Evolutionary conservation across 306 rosid species (phyloP), one percentile per base, ranked within the genome.

Genomic region (Heteromeles arbutifolia): DNA sequence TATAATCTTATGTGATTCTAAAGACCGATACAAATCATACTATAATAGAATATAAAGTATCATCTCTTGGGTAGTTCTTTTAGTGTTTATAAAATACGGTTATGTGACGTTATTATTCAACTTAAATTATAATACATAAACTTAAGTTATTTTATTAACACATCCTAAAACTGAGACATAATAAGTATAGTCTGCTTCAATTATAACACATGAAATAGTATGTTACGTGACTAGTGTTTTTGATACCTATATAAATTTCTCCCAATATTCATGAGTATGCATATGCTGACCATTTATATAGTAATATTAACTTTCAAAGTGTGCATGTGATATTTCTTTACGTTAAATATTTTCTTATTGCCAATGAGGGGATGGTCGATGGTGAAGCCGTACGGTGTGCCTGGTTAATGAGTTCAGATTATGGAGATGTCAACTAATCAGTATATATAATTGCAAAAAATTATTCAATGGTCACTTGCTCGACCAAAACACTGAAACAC

Each of bases 261-360:
- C 19, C 53, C 7, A 15, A 1, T 45, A 14, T 17, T 48, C 54
- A 48, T 54, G 8, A 21, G 50, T 6, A 34, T 37, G 53, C 37
- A 63, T n/a, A 34, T 17, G 13, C 50, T 65, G 65, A 52, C 56
- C 18, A 43, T 2, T 34, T 6, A 13, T 44, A 22, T 5, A 5
- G 19, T 24, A 37, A 8, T 13, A 15, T 48, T 14, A 45, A 45
- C 18, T 11, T 15, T 37, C 32, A 57, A 72, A 24, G 5, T 8
- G 5, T 56, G 54, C 76, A 57, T 72, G 66, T 37, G 26, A 72
- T 54, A 72, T 3, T 53, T 70, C 59, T 13, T 26, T 71, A 54
- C 65, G 50, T 54, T 71, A 54, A 53, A n/a, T 48, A 56, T 22
- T 25, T 25, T 59, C 65, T 59, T 59, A 59, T 25, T 25, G 65